phyloP scores from a whole-genome alignment of 768 basidiomycete genomes.

The Grammothele lineata region DNA sequence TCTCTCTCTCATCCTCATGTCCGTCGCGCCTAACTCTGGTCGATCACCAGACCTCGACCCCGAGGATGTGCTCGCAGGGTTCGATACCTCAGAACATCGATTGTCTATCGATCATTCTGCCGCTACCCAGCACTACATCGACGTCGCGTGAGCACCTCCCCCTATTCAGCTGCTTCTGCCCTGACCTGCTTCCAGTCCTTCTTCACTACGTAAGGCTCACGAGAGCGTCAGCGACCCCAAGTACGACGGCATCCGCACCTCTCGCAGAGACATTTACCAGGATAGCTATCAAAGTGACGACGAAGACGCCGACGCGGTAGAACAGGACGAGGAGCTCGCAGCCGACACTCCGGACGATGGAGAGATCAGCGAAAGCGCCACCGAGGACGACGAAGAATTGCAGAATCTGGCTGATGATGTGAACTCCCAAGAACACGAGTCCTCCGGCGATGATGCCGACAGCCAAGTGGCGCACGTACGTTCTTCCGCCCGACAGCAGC shows the following conservation, averaged over 20 bases:
- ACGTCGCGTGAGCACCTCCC: slow-evolving; percentile 64
- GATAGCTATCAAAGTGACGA: slow-evolving; percentile 41
- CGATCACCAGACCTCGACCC: slow-evolving; percentile 61
- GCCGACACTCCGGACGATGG: too few species aligned
- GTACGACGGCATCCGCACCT: slow-evolving; percentile 67
- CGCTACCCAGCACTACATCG: slow-evolving; percentile 74
- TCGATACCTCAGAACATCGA: slow-evolving; percentile 39
- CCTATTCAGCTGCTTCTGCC: slow-evolving; percentile 1
- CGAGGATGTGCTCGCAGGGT: slow-evolving; percentile 54
- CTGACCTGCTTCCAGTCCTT: slow-evolving; percentile 44
- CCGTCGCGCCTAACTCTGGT: slow-evolving; percentile 6
- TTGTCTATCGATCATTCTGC: slow-evolving; percentile 28
- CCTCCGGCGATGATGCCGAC: too few species aligned
- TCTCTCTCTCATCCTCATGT: slow-evolving; percentile 13
- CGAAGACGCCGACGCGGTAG: slow-evolving; percentile 21
- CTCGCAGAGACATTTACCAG: slow-evolving; percentile 54
- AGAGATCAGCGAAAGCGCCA: neutral
- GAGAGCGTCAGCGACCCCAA: slow-evolving; percentile 71
- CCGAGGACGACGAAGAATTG: slow-evolving; percentile 18
- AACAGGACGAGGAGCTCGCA: slow-evolving; percentile 9
- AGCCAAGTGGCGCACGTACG: too few species aligned
- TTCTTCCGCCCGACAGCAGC: too few species aligned
- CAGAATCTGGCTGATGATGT: neutral
- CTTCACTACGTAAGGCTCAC: slow-evolving; percentile 59
- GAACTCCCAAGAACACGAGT: too few species aligned